Percentiles rank a stretch among this genome's conserved stretches.
Conservation (phyloP, 345 rosid genomes). For the Hibiscus trionum region DNA sequence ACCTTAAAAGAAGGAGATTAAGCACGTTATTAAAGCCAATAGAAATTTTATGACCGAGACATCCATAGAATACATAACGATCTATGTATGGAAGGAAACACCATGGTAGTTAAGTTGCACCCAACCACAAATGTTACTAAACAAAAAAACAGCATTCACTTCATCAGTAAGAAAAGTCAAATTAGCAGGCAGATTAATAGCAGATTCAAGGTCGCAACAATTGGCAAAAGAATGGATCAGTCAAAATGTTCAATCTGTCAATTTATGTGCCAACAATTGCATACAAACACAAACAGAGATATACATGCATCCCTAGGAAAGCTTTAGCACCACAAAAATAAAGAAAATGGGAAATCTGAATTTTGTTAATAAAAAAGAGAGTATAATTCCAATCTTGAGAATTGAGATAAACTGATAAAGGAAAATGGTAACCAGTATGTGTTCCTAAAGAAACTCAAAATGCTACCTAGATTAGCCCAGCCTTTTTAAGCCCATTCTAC, state of each 20-base stretch:
- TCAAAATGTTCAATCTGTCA: background rate
- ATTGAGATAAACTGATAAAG: too few relatives aligned
- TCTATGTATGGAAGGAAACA: background rate
- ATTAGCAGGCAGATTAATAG: background rate
- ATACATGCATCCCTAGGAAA: too few relatives aligned
- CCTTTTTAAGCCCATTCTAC: background rate
- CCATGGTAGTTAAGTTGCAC: background rate
- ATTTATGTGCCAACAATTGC: background rate
- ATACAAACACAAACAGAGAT: background rate
- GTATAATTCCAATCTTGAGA: too few relatives aligned
- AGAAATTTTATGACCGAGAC: slow-evolving; percentile 2
- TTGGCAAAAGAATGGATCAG: background rate
- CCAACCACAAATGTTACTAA: background rate
- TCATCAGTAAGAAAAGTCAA: background rate
- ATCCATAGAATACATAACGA: background rate
- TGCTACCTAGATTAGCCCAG: background rate
- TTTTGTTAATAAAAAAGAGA: too few relatives aligned
- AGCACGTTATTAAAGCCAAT: slow-evolving; percentile 9
- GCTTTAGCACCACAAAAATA: too few relatives aligned
- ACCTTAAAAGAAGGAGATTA: slow-evolving; percentile 39
- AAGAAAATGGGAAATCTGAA: too few relatives aligned
- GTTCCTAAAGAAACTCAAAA: background rate
- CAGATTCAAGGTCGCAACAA: background rate
- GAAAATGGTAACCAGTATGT: too few relatives aligned
- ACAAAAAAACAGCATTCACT: background rate